Percentiles rank a stretch among this genome's conserved stretches.
phyloP scores from a whole-genome alignment of 1,139 yeast genomes.

The Diutina sp. region DNA sequence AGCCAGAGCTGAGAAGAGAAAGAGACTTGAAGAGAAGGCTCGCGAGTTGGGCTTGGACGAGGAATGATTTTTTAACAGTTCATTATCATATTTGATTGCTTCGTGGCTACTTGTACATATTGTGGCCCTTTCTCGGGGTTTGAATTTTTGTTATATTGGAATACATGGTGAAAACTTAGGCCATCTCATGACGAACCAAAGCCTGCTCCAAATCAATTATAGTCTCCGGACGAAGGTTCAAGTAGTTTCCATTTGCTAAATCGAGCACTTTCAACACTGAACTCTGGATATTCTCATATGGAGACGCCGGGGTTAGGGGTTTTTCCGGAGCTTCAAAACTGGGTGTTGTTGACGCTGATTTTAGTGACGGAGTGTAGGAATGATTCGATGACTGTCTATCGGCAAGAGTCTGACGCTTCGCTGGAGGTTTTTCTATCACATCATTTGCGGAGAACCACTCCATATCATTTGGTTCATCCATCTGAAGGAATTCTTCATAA shows the following conservation, averaged over 20 bases:
- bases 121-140: neutral
- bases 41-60: slow-evolving; percentile 48
- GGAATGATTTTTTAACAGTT: slow-evolving; percentile 9
- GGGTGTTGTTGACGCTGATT: neutral
- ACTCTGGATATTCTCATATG: neutral
- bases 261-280: neutral
- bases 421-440: neutral
- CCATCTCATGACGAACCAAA: neutral
- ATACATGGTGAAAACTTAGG: neutral
- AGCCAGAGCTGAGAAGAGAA: slow-evolving; percentile 62
- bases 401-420: neutral
- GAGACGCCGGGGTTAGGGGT: neutral
- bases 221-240: neutral
- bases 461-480: neutral
- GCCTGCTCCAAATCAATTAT: neutral
- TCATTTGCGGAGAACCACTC: neutral
- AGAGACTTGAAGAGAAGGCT: slow-evolving; percentile 62
- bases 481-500: slow-evolving; percentile 1
- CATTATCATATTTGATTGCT: neutral
- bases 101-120: neutral
- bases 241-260: neutral
- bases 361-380: neutral
- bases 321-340: neutral
- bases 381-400: neutral
- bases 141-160: neutral